phyloP scores from a whole-genome alignment of 768 basidiomycete genomes.

The Auricularia auricula-judae region DNA sequence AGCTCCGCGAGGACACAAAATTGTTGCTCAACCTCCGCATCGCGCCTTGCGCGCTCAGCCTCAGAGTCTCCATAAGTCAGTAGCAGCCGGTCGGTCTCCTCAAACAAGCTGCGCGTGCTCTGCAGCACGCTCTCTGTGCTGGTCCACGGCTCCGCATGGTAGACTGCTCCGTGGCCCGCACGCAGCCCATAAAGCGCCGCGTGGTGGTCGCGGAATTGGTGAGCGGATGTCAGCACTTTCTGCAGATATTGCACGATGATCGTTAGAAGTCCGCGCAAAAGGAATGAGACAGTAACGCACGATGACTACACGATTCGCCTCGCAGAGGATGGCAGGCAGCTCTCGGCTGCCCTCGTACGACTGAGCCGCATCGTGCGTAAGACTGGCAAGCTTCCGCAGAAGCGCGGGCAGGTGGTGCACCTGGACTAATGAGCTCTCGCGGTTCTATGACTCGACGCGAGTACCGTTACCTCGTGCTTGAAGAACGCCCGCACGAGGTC shows the following conservation, averaged over 20 bases:
- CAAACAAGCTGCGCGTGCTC: conserved; percentile 59
- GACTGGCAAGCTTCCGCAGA: conserved; percentile 46
- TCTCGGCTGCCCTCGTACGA: conserved; percentile 35
- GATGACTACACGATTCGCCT: conserved; percentile 59
- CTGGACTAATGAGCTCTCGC: conserved; percentile 11
- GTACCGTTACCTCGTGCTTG: conserved; percentile 33
- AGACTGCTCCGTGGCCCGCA: conserved; percentile 33
- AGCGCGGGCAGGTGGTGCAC: conserved; percentile 56
- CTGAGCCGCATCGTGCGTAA: conserved; percentile 28
- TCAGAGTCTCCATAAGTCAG: conserved; percentile 8
- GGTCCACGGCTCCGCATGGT: conserved; percentile 57
- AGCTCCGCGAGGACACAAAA: conserved; percentile 3
- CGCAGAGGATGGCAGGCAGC: conserved; percentile 37
- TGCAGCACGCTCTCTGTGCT: conserved; percentile 60
- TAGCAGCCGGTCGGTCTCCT: conserved; percentile 26
- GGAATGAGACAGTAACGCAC: conserved; percentile 30
- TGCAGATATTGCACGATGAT: conserved; percentile 17
- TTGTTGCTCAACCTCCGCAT: conserved; percentile 14
- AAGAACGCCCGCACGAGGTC: conserved; percentile 82
- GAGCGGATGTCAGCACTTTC: conserved; percentile 63
- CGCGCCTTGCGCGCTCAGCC: conserved; percentile 22
- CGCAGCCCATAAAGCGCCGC: conserved; percentile 68
- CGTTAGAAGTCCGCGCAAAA: neutral
- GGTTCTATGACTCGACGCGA: neutral
- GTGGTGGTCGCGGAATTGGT: conserved; percentile 66